Base-by-base conservation (phyloP, 2,329 filamentous ascomycete species). In the Ceratocystis lukuohia region DNA sequence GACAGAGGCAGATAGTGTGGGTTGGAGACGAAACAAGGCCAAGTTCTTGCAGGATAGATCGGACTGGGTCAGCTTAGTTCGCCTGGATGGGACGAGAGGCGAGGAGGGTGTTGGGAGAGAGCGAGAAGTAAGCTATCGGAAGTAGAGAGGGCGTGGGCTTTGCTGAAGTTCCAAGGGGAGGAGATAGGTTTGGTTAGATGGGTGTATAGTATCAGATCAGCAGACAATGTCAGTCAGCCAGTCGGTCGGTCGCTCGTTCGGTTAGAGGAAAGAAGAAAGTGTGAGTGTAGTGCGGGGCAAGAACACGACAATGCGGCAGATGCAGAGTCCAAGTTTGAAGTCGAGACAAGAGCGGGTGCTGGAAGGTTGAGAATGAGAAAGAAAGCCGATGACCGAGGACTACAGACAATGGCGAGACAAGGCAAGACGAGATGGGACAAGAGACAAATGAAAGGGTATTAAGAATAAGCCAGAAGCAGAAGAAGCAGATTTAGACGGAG, bases 1-100 rank as follows among this genome's bases (percentile, higher is more conserved):
- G n/a, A 17, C 68, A 69, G 67, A 68, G 56, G 41, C 59, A 59
- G 63, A 66, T 67, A 69, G 71, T 70, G 69, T 70, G 56, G 12
- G 37, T 59, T 63, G 30, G 33, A 57, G 66, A 71, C 68, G 57
- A 66, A 68, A 67, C 66, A 68, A 68, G 66, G 62, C 41, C 63
- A 41, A 66, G 61, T 59, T 61, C 64, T 44, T 25, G 66, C 20
- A 44, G n/a, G 30, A 22, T 65, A 10, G 28, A 17, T 46, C 20
- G 41, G 65, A 5, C 8, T 20, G 61, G 44, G 46, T 46, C 8
- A 2, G 57, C 30, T 33, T 20, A 25, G 46, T 10, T 10, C 10
- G 25, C 28, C n/a, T 22, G 37, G 45, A n/a, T 17, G 50, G 59
- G 25, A 30, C 5, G 41, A 15, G 61, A 44, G 59, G 45, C 17